phyloP scores from a whole-genome alignment of 371 early-diverging fungal species.

The Nosema muscidifuracis region DNA sequence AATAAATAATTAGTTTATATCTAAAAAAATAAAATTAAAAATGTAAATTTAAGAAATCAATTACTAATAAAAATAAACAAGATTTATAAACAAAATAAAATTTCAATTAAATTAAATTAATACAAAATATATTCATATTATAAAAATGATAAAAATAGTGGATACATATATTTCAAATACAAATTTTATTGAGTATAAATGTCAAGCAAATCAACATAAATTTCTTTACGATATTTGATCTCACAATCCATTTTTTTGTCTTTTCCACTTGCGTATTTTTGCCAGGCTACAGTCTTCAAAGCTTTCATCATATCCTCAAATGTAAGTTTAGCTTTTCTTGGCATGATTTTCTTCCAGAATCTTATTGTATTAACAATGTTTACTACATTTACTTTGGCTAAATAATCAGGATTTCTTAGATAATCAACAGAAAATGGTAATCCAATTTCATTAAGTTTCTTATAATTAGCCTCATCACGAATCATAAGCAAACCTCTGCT shows the following conservation, averaged over 20 bases:
- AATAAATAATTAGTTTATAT: no score
- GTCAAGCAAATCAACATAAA: not conserved
- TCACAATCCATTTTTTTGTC: not conserved
- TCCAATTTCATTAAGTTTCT: not conserved
- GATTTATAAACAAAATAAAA: no score
- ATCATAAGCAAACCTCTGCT: not conserved
- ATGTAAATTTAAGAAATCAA: no score
- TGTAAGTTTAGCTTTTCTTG: not conserved
- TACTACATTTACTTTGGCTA: not conserved
- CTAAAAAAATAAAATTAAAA: no score
- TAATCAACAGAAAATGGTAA: not conserved
- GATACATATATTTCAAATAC: no score
- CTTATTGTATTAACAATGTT: not conserved
- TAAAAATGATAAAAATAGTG: no score
- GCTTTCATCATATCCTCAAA: not conserved
- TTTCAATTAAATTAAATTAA: no score
- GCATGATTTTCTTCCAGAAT: not conserved
- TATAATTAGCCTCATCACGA: not conserved
- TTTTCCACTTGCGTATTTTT: not conserved
- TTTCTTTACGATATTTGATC: not conserved
- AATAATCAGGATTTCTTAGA: not conserved
- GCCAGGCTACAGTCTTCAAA: not conserved
- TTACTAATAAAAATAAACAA: no score
- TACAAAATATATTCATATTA: no score
- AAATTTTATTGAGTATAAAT: no score